Evolutionary conservation across 306 rosid genomes (phyloP).

Genomic region (Sesbania bispinosa): DNA sequence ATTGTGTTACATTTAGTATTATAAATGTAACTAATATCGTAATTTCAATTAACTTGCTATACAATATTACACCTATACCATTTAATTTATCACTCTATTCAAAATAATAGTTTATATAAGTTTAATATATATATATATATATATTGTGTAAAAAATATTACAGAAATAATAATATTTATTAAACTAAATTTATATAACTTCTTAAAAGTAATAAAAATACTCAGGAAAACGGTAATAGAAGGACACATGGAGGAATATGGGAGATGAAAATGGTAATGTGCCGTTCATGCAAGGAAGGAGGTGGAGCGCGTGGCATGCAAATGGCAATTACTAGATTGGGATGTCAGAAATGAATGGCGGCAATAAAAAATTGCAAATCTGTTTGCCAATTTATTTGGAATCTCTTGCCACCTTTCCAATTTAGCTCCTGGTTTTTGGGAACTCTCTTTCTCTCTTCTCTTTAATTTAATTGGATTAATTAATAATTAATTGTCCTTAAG

Average conservation of each 20-base stretch:
- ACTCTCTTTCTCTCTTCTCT: not conserved
- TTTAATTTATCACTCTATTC: too few relatives aligned
- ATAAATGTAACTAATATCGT: too few relatives aligned
- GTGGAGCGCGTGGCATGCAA: constrained; percentile 20
- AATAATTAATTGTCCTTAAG: not conserved
- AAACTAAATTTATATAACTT: too few relatives aligned
- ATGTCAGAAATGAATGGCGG: constrained; percentile 31
- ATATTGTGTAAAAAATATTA: too few relatives aligned
- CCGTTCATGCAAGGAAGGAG: not conserved
- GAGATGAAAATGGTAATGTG: not conserved
- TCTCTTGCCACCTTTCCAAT: constrained; percentile 15
- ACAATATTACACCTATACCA: too few relatives aligned
- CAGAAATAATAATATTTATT: too few relatives aligned
- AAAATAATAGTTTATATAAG: too few relatives aligned
- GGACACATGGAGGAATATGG: not conserved
- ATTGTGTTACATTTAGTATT: too few relatives aligned
- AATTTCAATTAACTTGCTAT: too few relatives aligned
- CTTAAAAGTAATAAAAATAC: too few relatives aligned
- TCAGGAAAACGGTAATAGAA: too few relatives aligned
- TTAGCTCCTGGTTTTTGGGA: constrained; percentile 69
- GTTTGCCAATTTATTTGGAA: constrained; percentile 40
- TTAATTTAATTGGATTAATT: not conserved
- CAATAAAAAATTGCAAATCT: not conserved
- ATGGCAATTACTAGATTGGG: not conserved
- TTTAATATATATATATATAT: too few relatives aligned